Conservation (phyloP, 2,329 filamentous ascomycete genomes). For the Aspergillus oerlinghausenensis region DNA sequence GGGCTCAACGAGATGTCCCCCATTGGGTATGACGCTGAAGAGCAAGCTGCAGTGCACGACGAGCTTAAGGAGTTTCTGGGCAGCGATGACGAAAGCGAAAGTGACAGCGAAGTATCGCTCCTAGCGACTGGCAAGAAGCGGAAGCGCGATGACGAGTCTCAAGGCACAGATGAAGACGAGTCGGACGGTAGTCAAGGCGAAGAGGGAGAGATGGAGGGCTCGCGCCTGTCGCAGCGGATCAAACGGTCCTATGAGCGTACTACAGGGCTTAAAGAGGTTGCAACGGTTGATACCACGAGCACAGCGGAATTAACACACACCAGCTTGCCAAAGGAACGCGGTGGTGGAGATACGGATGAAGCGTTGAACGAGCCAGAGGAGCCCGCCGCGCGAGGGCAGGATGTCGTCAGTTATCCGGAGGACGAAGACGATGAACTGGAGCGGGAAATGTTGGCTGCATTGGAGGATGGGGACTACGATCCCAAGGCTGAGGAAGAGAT, state of each 20-base stretch:
- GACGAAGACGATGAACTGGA: constrained; percentile 47
- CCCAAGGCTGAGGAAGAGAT: constrained; percentile 31
- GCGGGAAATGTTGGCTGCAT: constrained; percentile 56
- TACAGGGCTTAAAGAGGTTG: constrained; percentile 36
- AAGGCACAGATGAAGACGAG: constrained; percentile 31
- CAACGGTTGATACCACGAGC: constrained; percentile 22
- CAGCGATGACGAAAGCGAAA: constrained; percentile 46
- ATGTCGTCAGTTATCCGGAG: constrained; percentile 23
- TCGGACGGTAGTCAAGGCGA: constrained; percentile 24
- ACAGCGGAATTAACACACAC: constrained; percentile 1
- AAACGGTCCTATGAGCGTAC: constrained; percentile 40
- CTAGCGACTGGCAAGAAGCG: constrained; percentile 30
- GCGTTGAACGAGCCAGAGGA: constrained; percentile 26
- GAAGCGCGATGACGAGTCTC: constrained; percentile 31
- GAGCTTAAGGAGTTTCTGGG: constrained; percentile 71
- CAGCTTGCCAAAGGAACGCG: constrained; percentile 14
- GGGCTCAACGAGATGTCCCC: constrained; percentile 48
- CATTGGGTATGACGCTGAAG: constrained; percentile 56
- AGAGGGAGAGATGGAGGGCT: constrained; percentile 34
- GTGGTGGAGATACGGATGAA: constrained; percentile 22
- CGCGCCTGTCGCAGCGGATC: constrained; percentile 36
- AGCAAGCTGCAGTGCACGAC: constrained; percentile 62
- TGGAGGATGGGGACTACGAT: constrained; percentile 44
- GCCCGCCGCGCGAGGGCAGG: constrained; percentile 23
- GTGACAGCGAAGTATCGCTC: constrained; percentile 43